Base-by-base conservation (phyloP, 208 protist genomes). In the Acanthamoeba triangularis region DNA sequence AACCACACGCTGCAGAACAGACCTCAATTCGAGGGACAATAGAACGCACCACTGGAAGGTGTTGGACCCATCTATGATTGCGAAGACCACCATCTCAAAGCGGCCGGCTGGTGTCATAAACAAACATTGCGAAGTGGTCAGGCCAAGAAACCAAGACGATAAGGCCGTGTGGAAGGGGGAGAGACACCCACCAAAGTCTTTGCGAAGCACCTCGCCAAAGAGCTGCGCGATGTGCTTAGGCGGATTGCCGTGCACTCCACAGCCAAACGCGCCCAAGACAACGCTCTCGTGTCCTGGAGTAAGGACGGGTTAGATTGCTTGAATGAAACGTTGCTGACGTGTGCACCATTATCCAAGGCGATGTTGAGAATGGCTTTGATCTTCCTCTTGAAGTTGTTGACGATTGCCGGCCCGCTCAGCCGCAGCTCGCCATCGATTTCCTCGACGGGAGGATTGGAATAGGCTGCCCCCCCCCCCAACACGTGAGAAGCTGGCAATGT, bases 271-370 rank as follows among this genome's bases (percentile, higher is more conserved):
- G 16, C 88, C 37, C 59, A 93, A 76, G 30, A 93, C 88, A 4
- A 93, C 23, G 20, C 88, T 78, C 35, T 93, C 88, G 11, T 93
- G 88, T 33, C 88, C 88, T 93, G 52, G 74, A 0, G 18, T 14
- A 35, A 2, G 13, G 10, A 2, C 0, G 41, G 20, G 47, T 47
- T 41, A n/a, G 30, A 76, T 67, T 2, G 2, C 28, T 47, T 23
- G 14, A 1, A 63, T 5, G 0, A 90, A 3, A 41, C 2, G 11
- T 14, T 41, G 84, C 5, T 7, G 44, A 90, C 8, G 82, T 65
- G 6, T 28, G n/a, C 78, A 93, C 88, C 88, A n/a, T 93, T 93
- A 56, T 93, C 88, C 37, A 93, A 23, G 33, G 88, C 88, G 4
- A 93, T 93, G 33, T 35, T 93, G 59, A 93, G 41, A 5, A 93